Evolutionary conservation across 257 asterid species (phyloP), one percentile per base, ranked within the genome.

Genomic region (Linaria vulgaris): DNA sequence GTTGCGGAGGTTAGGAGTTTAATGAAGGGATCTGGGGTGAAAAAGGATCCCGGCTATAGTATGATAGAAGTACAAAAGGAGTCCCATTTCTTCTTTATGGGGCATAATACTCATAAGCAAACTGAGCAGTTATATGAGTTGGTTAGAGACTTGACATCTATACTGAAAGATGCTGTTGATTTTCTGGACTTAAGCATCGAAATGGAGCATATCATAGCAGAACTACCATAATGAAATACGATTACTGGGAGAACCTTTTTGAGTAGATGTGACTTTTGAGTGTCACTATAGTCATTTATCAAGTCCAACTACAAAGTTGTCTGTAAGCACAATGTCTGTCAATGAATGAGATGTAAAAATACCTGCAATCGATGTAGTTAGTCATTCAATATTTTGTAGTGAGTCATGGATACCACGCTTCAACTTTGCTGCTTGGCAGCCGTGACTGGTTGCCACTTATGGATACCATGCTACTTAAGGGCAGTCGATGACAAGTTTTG

Each of bases 31-130:
- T 80, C 84, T 6, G 95, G 96, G 49, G 64, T 92, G 34, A 84
- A 71, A 70, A 92, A 92, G 76, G 94, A 87, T 53, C 95, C 97
- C 39, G 91, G 99, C 56, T 82, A 82, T 76, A 89, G 99, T 80
- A 92, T 89, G 97, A 83, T 92, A 68, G 97, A 92, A 79, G 69
- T 89, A 24, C 94, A 87, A 61, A 82, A 60, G 73, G 91, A 79
- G 76, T 80, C 67, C 51, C 87, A 87, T 84, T 74, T 85, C 82
- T 92, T 92, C 76, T 82, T 66, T 76, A 90, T 85, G 97, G 99
- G 81, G 22, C 90, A 90, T 69, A 89, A 87, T 77, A 70, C 88
- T 62, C 99, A 94, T 67, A 69, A 72, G 59, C 82, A 85, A 61
- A 87, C 83, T 12, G 81, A 61, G 54, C 72, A 80, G 57, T 83